Evolutionary conservation across 352 stramenopile species (phyloP).

Genomic region (Pythium diclinum): DNA sequence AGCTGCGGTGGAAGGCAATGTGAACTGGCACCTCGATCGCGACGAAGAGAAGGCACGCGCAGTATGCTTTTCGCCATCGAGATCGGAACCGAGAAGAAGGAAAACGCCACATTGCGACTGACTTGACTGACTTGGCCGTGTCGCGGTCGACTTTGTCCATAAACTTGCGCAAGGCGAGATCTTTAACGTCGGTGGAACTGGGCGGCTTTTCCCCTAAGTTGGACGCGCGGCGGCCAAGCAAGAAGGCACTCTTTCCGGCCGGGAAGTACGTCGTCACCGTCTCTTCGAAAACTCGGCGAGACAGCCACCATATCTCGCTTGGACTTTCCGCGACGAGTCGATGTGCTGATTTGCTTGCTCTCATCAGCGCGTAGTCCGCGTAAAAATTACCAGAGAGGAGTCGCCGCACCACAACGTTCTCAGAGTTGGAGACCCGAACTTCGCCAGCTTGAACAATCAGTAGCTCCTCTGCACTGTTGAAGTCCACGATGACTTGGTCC

Average conservation of each 20-base stretch:
- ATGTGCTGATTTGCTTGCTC: background rate
- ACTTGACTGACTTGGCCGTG: conserved; percentile 27
- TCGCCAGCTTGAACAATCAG: conserved; percentile 24
- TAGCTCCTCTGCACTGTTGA: conserved; percentile 14
- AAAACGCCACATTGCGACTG: conserved; percentile 19
- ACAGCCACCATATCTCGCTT: conserved; percentile 31
- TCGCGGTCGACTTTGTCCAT: conserved; percentile 21
- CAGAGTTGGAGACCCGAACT: conserved; percentile 10
- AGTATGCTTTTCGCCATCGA: conserved; percentile 5
- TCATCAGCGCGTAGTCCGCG: conserved; percentile 15
- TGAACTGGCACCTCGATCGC: conserved; percentile 21
- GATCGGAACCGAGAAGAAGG: conserved; percentile 18
- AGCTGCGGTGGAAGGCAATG: conserved; percentile 26
- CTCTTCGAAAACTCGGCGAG: conserved; percentile 17
- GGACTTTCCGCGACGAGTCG: conserved; percentile 26
- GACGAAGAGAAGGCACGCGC: conserved; percentile 14
- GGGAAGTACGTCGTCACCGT: conserved; percentile 21
- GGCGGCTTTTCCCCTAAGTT: background rate
- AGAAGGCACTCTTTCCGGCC: background rate
- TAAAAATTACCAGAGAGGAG: conserved; percentile 17
- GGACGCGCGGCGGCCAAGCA: background rate
- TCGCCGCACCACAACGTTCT: conserved; percentile 9
- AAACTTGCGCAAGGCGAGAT: conserved; percentile 20
- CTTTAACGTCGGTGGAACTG: conserved; percentile 3
- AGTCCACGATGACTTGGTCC: conserved; percentile 18